Evolutionary conservation across 805 yeast genomes (phyloP).

Genomic region (Lipomyces kockii): DNA sequence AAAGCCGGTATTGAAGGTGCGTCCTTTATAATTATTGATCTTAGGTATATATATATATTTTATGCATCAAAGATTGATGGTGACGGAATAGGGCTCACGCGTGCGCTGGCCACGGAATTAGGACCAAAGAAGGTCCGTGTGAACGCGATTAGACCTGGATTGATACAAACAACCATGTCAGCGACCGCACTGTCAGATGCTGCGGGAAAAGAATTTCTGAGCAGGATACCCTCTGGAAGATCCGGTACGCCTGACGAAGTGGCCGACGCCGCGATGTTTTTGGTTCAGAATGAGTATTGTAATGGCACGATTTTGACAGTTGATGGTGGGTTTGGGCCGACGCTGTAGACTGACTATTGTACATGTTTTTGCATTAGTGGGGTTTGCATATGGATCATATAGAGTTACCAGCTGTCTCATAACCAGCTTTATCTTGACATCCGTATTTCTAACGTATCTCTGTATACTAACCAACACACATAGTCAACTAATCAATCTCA

Average conservation of each 20-base stretch:
- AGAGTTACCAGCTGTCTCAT: neutral
- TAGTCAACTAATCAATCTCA: conserved; percentile 25
- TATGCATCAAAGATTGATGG: neutral
- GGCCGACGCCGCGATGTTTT: conserved; percentile 39
- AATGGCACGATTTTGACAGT: conserved; percentile 35
- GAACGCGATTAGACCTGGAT: conserved; percentile 71
- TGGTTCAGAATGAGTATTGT: conserved; percentile 34
- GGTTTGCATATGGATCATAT: neutral
- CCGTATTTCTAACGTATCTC: neutral
- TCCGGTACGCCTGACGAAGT: conserved; percentile 33
- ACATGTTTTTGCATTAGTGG: neutral
- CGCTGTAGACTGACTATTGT: neutral
- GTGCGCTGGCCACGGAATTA: conserved; percentile 63
- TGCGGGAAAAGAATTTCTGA: conserved; percentile 13
- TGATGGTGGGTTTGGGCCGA: conserved; percentile 36
- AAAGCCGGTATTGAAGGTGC: conserved; percentile 64
- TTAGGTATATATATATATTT: neutral
- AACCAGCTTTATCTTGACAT: neutral
- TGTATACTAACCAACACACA: neutral
- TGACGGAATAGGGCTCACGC: conserved; percentile 55
- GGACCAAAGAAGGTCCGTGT: conserved; percentile 59
- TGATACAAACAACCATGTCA: conserved; percentile 67
- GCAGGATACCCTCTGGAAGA: conserved; percentile 30
- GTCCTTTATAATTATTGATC: neutral
- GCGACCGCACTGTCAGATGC: neutral